A percentile compares a stretch with the other conserved stretches of the same genome.
Evolutionary conservation across 495 filamentous ascomycete genomes (phyloP).

Genomic region (Podospora anserina): DNA sequence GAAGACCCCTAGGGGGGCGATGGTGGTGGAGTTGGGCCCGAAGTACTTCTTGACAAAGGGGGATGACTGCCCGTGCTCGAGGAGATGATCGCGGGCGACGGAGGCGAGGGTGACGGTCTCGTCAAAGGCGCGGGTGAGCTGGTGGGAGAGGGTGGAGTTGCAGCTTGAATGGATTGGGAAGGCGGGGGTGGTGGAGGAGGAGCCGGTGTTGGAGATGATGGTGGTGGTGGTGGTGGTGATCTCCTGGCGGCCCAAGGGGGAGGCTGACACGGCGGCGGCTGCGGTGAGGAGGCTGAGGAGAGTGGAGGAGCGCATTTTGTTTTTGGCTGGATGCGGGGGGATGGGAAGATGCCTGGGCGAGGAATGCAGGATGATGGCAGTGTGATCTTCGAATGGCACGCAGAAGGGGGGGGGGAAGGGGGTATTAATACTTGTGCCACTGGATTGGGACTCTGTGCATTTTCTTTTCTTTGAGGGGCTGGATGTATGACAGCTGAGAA

Average conservation of each 20-base stretch:
- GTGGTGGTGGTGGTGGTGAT: slow-evolving; percentile 11
- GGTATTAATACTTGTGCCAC: not conserved
- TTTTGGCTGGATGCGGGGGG: not conserved
- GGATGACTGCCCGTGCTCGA: slow-evolving; percentile 50
- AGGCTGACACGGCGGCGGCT: not conserved
- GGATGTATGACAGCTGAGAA: not conserved
- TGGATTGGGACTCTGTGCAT: not conserved
- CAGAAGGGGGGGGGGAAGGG: not conserved
- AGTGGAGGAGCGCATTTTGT: slow-evolving; percentile 6
- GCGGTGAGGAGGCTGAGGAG: slow-evolving; percentile 6
- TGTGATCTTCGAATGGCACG: not conserved
- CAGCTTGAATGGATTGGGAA: slow-evolving; percentile 56
- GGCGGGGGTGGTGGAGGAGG: slow-evolving; percentile 5
- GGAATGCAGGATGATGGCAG: not conserved
- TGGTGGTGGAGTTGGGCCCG: slow-evolving; percentile 43
- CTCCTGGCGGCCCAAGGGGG: not conserved
- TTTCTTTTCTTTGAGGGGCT: not conserved
- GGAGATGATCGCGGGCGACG: slow-evolving; percentile 48
- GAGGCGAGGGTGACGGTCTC: slow-evolving; percentile 49
- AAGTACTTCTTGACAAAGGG: slow-evolving; percentile 58
- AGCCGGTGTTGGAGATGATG: slow-evolving; percentile 22
- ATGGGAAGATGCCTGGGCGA: not conserved
- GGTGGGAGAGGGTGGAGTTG: slow-evolving; percentile 50
- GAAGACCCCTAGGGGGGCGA: slow-evolving; percentile 52
- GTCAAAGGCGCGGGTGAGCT: slow-evolving; percentile 46